Evolutionary conservation across 345 rosid genomes (phyloP), one percentile per base, ranked within the genome.

Genomic region (Pugionium dolabratum): DNA sequence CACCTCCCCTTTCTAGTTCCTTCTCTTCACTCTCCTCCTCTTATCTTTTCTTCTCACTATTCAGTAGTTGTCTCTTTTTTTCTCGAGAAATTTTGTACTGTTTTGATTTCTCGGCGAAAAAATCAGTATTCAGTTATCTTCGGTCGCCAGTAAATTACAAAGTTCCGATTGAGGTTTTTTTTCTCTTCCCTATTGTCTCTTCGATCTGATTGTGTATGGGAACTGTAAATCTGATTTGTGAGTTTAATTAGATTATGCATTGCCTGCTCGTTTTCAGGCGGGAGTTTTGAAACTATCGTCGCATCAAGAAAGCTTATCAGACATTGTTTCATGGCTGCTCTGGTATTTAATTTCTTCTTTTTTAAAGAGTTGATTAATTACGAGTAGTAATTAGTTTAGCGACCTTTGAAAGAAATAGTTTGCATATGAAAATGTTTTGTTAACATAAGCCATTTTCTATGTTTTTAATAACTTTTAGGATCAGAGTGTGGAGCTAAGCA

Each of bases 401-500:
- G 18, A 18, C 18, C 18, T 18, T 18, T 18, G 18, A 18, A 18
- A 18, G 18, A 18, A 18, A 18, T 18, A 18, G 18, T 18, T 18
- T 18, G 18, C 18, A 18, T 18, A 18, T 18, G 18, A 18, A 18
- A 18, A 18, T 48, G 55, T 31, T 67, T 35, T 11, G 18, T 18
- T 18, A 18, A 18, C 18, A 26, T 28, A 37, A 48, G 25, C 36
- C 7, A 25, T 11, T 56, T 50, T 59, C 4, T 6, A 59, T 29
- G 25, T 2, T 11, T 9, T n/a, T 1, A 18, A 18, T 11, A 9
- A 37, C 37, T 71, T 10, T 4, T 3, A 73, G 77, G 72, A 73
- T 59, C 72, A 11, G 43, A 66, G 67, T 52, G 77, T 66, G 56
- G 67, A 60, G 25, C 9, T 27, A 51, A 64, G 72, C 42, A 73